Base-by-base conservation (phyloP, 352 stramenopile genomes). In the Globisporangium echinulatum region DNA sequence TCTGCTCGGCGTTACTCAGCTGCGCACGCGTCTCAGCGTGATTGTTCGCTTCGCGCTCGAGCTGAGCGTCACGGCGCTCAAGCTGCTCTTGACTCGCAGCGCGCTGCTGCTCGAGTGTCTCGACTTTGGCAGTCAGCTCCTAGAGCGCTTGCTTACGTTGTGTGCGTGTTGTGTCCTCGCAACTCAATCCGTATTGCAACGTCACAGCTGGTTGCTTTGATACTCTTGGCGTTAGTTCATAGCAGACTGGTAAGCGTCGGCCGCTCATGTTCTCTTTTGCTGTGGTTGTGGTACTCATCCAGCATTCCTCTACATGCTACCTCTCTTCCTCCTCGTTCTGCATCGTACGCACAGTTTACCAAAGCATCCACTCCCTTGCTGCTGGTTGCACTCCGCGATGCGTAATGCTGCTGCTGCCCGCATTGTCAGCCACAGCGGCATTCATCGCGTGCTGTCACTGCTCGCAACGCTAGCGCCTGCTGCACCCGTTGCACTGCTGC, bases 1-100 rank as follows among this genome's bases (percentile, higher is more conserved):
- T 88, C 79, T 89, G 73, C 82, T 91, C 82, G 0, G 79, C 66
- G n/a, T 87, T 72, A 38, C 71, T 70, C 1, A 89, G 51, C 0
- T 72, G 72, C 56, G 77, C 71, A 52, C 68, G 75, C 0, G 70
- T 75, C 52, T 85, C 69, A 0, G 73, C 58, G 52, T 85, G 72
- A 48, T 69, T 79, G n/a, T 55, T 68, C 7, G 70, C 55, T 59
- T 84, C 77, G 7, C 70, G 70, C 39, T 83, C 59, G 33, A 82
- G 63, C 43, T 87, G 72, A 0, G 43, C 43, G 13, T 80, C 70
- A 1, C 81, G 42, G 3, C 71, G 43, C 49, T 77, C 62, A 14
- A 72, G 72, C 46, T 75, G 62, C 36, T 83, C 65, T 11, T 73
- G 58, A 6, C 51, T 52, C 2, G 43, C 46, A 4, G 81, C 52